Conservation (phyloP, 306 rosid genomes). For the Cercis canadensis region DNA sequence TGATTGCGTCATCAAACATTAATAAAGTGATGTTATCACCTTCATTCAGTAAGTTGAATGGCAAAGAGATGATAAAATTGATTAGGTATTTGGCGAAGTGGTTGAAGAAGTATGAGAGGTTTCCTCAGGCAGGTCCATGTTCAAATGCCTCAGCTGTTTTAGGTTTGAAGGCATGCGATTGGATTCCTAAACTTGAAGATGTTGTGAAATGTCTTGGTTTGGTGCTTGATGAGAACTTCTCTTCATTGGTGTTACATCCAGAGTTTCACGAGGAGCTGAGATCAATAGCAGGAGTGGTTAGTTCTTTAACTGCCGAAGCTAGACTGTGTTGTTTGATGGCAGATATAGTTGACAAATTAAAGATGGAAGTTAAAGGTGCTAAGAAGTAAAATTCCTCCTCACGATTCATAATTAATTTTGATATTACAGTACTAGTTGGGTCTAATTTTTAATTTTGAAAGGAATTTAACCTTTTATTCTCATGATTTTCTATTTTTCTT, state of each 20-base stretch:
- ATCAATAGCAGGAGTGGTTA: slow-evolving; percentile 51
- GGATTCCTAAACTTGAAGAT: slow-evolving; percentile 87
- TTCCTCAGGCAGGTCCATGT: slow-evolving; percentile 77
- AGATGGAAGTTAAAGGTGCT: slow-evolving; percentile 40
- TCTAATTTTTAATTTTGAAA: neutral
- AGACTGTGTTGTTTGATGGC: slow-evolving; percentile 59
- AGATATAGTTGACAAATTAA: slow-evolving; percentile 57
- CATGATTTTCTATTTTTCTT: no score
- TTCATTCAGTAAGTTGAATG: slow-evolving; percentile 65
- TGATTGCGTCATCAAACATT: slow-evolving; percentile 68
- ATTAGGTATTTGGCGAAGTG: slow-evolving; percentile 77
- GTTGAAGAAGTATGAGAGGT: slow-evolving; percentile 84
- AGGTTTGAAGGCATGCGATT: slow-evolving; percentile 69
- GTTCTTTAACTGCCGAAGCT: slow-evolving; percentile 65
- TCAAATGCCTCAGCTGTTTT: slow-evolving; percentile 47
- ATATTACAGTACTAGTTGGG: neutral
- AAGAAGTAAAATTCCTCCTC: slow-evolving; percentile 13
- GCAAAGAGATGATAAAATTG: slow-evolving; percentile 65
- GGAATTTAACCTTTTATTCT: neutral
- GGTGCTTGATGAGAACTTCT: slow-evolving; percentile 73
- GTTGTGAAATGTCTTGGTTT: slow-evolving; percentile 61
- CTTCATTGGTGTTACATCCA: slow-evolving; percentile 72
- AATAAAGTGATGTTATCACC: slow-evolving; percentile 59
- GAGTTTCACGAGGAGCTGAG: slow-evolving; percentile 78
- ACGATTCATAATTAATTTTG: slow-evolving; percentile 9